Evolutionary conservation across 768 basidiomycete genomes (phyloP), one percentile per base, ranked within the genome.

Genomic region (Cantharellus anzutake): DNA sequence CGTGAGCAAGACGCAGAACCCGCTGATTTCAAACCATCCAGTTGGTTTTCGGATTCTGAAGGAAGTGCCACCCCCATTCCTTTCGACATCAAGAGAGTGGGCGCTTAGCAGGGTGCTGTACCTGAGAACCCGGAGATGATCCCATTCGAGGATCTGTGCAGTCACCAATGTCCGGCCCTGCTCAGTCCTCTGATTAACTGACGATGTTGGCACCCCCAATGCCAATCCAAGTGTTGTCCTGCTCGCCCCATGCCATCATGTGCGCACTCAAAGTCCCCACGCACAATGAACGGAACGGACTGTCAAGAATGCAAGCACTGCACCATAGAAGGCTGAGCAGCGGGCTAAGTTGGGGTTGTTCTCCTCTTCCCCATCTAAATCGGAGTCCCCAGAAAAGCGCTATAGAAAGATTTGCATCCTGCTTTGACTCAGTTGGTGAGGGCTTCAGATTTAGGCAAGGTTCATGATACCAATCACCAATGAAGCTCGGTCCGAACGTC

Each of bases 381-480:
- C 71, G 39, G 71, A 74, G 42, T 72, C 75, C 65, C 16, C 59
- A 56, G 0, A 57, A 50, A 4, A 20, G 44, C 14, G 50, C 41
- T 56, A 7, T 29, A 29, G 20, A 29, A 29, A 29, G 20, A 29
- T 29, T 29, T 29, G 20, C 20, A 29, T 29, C 11, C 4, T 5
- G 44, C 20, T 29, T 29, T 29, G 20, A 29, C 20, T 29, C 20
- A 29, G 20, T 29, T 29, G 20, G 20, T 29, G 20, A 29, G 20
- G 20, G 20, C 20, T 29, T 29, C 50, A 91, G 75, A 69, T 86
- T 83, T 64, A 88, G 80, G 65, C 88, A 91, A 5, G 86, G 88
- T 72, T 91, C 88, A 65, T 91, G 88, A 69, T 82, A 91, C 88
- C 88, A 91, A 66, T 91, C 87, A 86, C 7, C 44, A 63, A 42